A percentile compares a stretch with the other conserved stretches of the same genome.
phyloP scores from a whole-genome alignment of 1,284 basidiomycete genomes.

The Mycena sp. region DNA sequence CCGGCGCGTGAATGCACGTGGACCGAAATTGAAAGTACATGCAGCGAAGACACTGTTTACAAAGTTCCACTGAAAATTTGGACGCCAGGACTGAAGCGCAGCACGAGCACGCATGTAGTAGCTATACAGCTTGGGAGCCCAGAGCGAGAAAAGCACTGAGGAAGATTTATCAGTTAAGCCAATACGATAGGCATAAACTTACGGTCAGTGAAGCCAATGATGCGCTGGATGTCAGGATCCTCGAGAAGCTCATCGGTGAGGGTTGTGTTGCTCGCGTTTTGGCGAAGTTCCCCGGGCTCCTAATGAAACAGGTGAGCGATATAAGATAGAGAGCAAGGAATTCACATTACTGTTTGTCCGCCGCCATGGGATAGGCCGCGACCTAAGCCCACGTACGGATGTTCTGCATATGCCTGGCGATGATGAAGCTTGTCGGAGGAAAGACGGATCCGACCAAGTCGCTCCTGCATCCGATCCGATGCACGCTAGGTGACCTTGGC shows the following conservation, averaged over 20 bases:
- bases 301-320: not conserved
- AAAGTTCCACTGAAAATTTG: not conserved
- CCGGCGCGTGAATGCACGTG: too few species aligned
- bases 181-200: not conserved
- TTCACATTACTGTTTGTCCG: slow-evolving; percentile 1
- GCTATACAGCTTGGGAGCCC: slow-evolving; percentile 9
- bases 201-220: not conserved
- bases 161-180: not conserved
- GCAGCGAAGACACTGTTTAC: slow-evolving; percentile 9
- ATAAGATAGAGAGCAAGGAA: not conserved
- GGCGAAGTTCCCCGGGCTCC: not conserved
- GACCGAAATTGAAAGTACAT: not conserved
- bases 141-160: not conserved
- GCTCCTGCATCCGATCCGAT: not conserved
- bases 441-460: not conserved
- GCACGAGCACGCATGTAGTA: not conserved
- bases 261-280: not conserved
- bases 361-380: not conserved
- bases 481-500: too few species aligned
- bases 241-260: not conserved
- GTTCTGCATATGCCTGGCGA: not conserved
- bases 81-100: not conserved
- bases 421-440: not conserved
- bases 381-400: not conserved
- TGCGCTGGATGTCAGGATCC: not conserved